Evolutionary conservation across 139 green algal genomes (phyloP).

Genomic region (Chlorella sp.): DNA sequence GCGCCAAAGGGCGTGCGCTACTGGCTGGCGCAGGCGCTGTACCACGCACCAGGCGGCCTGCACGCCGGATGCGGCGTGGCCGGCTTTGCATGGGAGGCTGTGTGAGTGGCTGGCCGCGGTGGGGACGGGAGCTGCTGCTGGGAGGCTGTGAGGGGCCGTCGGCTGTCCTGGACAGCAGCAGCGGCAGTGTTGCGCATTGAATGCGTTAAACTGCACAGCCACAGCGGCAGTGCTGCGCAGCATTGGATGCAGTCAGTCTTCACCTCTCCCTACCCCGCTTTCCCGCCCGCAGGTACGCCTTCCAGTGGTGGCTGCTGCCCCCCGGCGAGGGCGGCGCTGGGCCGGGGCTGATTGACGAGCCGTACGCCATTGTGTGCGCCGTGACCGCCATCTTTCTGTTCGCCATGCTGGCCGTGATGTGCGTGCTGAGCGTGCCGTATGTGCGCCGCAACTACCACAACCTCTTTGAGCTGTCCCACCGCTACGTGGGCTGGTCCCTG

Average conservation of each 20-base stretch:
- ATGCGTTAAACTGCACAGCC: neutral
- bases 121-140: neutral
- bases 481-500: slow-evolving; percentile 10
- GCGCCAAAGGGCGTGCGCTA: neutral
- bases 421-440: neutral
- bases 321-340: neutral
- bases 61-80: slow-evolving; percentile 2
- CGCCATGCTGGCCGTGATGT: neutral
- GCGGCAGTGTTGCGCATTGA: neutral
- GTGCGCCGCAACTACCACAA: slow-evolving; percentile 16
- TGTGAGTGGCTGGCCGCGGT: neutral
- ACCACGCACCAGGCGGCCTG: slow-evolving; percentile 5
- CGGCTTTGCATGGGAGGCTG: neutral
- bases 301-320: slow-evolving; percentile 14
- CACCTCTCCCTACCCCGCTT: no score
- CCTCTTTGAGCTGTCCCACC: slow-evolving; percentile 4
- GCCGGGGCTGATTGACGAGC: neutral
- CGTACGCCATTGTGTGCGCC: neutral
- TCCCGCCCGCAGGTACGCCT: neutral
- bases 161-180: neutral
- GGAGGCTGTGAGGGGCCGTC: neutral
- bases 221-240: neutral
- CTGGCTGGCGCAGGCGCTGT: neutral
- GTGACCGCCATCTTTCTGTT: neutral
- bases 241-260: neutral